Percentiles rank a stretch among this genome's conserved stretches.
Conservation (phyloP, 2,329 filamentous ascomycete species). For the Mycosphaerella sp. region DNA sequence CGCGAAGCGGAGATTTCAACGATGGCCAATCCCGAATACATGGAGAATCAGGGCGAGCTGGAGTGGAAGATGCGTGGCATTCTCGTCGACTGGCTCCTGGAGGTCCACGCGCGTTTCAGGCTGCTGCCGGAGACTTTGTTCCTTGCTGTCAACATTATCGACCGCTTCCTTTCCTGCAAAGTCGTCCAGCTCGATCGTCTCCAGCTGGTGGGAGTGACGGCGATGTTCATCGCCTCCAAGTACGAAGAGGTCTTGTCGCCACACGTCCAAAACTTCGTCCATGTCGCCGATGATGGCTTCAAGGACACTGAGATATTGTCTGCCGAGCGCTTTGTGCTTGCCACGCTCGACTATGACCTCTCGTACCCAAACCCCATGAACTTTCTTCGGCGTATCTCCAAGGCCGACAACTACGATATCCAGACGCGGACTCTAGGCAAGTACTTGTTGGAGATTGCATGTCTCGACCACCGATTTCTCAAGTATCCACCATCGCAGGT, state of each 20-base stretch:
- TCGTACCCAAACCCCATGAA: conserved; percentile 99
- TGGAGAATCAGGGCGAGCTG: conserved; percentile 86
- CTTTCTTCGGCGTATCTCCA: conserved; percentile 96
- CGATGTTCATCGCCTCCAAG: conserved; percentile 99
- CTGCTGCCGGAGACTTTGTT: conserved; percentile 94
- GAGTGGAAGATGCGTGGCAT: conserved; percentile 99
- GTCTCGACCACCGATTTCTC: conserved; percentile 93
- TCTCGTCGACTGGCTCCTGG: conserved; percentile 94
- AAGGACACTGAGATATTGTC: conserved; percentile 90
- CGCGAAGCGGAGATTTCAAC: conserved; percentile 73
- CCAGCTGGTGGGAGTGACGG: conserved; percentile 92
- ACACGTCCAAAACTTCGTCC: conserved; percentile 93
- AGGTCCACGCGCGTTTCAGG: conserved; percentile 95
- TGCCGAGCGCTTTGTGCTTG: conserved; percentile 91
- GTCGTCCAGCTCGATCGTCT: conserved; percentile 93
- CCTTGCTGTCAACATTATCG: conserved; percentile 95
- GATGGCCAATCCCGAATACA: conserved; percentile 89
- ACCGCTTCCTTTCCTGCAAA: conserved; percentile 92
- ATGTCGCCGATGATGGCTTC: conserved; percentile 95
- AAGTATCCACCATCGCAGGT: conserved; percentile 81
- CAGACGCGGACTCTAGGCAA: conserved; percentile 95
- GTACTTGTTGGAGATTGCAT: conserved; percentile 94
- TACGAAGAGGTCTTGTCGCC: conserved; percentile 98
- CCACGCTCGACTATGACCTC: conserved; percentile 88
- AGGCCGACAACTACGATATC: conserved; percentile 99